Evolutionary conservation across 345 rosid genomes (phyloP).

Genomic region (Conringia planisiliqua): DNA sequence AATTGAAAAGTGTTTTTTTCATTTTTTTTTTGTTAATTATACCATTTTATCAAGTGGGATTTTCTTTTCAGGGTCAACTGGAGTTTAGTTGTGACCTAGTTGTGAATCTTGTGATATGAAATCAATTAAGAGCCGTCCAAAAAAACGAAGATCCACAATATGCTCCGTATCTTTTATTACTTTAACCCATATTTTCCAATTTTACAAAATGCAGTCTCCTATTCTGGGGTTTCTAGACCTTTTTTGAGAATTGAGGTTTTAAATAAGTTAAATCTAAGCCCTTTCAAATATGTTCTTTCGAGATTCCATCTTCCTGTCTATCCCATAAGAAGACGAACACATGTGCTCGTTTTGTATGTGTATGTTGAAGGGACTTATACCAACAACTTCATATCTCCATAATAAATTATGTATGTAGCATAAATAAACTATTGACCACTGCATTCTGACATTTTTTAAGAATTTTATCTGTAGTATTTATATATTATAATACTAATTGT

Average conservation of each 20-base stretch:
- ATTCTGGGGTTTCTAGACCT: neutral
- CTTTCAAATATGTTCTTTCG: conserved; percentile 21
- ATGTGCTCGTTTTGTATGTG: neutral
- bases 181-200: neutral
- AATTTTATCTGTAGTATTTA: neutral
- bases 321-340: conserved; percentile 5
- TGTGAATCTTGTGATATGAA: conserved; percentile 7
- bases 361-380: neutral
- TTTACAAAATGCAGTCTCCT: neutral
- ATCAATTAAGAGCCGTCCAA: conserved; percentile 2
- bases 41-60: neutral
- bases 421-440: neutral
- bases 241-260: neutral
- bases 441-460: neutral
- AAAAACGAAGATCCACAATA: neutral
- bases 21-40: neutral
- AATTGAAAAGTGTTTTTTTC: neutral
- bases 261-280: neutral
- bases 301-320: conserved; percentile 19
- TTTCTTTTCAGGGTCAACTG: neutral
- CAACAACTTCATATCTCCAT: neutral
- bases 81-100: conserved; percentile 4
- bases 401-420: neutral
- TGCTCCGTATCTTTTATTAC: neutral
- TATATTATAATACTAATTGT: neutral